These are phyloP conservation scores for Cornus kousa DNA, from an alignment of 148 eudicot species.

Conservation along the genomic window DNA sequence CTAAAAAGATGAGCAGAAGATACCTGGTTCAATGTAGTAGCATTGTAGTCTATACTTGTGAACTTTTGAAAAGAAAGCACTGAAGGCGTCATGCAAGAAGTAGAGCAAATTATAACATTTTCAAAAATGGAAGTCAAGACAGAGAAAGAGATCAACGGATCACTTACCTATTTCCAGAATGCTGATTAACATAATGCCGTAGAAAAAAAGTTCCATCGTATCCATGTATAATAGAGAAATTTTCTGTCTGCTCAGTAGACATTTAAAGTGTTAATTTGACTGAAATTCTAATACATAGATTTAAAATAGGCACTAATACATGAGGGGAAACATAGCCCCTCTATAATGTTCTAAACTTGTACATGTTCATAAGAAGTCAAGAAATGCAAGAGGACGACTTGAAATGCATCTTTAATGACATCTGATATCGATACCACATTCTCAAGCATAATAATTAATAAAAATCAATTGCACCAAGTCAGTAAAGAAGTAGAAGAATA, in stretches of 20 bases:
- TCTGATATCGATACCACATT: neutral
- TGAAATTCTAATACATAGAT: neutral
- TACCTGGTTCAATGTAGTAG: conserved; percentile 69
- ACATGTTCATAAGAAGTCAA: neutral
- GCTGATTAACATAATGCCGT: conserved; percentile 52
- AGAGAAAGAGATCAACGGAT: conserved; percentile 13
- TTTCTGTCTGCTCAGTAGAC: conserved; percentile 51
- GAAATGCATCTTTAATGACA: neutral
- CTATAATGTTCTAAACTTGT: no score
- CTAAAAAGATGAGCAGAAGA: conserved; percentile 9
- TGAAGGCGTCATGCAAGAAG: conserved; percentile 26
- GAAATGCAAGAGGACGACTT: conserved; percentile 3
- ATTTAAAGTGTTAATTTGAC: conserved; percentile 3
- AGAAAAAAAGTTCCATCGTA: conserved; percentile 65
- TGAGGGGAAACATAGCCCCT: no score
- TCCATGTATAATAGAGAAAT: conserved; percentile 63
- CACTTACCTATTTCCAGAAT: conserved; percentile 45
- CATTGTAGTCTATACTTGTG: conserved; percentile 81
- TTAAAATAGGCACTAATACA: neutral
- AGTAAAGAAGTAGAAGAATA: neutral
- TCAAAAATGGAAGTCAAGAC: neutral
- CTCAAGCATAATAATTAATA: neutral
- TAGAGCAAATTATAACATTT: neutral
- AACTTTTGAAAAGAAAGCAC: conserved; percentile 64
- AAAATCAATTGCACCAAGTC: neutral